Evolutionary conservation across 768 basidiomycete genomes (phyloP).

Genomic region (Amanita rimosa): DNA sequence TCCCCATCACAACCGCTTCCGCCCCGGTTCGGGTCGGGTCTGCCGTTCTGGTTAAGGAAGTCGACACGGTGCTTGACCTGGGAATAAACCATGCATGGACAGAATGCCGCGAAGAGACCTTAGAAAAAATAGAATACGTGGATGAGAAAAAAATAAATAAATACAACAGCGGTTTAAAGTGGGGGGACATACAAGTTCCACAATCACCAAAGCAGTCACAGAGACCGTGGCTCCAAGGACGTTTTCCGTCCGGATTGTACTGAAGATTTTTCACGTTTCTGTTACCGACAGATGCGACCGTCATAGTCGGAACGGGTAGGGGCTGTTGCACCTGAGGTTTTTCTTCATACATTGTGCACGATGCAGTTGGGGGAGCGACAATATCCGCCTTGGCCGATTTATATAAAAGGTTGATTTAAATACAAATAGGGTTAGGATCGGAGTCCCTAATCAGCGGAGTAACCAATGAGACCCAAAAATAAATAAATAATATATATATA

Average conservation of each 20-base stretch:
- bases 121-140: constrained; percentile 7
- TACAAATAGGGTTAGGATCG: too few species aligned
- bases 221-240: constrained; percentile 20
- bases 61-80: constrained; percentile 29
- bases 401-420: too few species aligned
- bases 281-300: constrained; percentile 15
- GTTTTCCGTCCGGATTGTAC: constrained; percentile 15
- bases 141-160: too few species aligned
- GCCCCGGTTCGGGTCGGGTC: constrained; percentile 26
- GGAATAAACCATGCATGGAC: constrained; percentile 30
- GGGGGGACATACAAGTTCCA: constrained; percentile 16
- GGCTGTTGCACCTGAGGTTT: not conserved
- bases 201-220: constrained; percentile 16
- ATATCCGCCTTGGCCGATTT: too few species aligned
- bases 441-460: too few species aligned
- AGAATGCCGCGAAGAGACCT: constrained; percentile 26
- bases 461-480: too few species aligned
- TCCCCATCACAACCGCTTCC: constrained; percentile 19
- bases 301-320: constrained; percentile 8
- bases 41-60: constrained; percentile 22
- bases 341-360: too few species aligned
- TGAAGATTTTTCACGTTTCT: constrained; percentile 17
- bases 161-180: too few species aligned
- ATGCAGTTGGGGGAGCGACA: too few species aligned
- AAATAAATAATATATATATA: too few species aligned